Percentiles rank a stretch among this genome's conserved stretches.
Evolutionary conservation across 176 grass and related monocot species (phyloP).

Genomic region (Panicum miliaceum): DNA sequence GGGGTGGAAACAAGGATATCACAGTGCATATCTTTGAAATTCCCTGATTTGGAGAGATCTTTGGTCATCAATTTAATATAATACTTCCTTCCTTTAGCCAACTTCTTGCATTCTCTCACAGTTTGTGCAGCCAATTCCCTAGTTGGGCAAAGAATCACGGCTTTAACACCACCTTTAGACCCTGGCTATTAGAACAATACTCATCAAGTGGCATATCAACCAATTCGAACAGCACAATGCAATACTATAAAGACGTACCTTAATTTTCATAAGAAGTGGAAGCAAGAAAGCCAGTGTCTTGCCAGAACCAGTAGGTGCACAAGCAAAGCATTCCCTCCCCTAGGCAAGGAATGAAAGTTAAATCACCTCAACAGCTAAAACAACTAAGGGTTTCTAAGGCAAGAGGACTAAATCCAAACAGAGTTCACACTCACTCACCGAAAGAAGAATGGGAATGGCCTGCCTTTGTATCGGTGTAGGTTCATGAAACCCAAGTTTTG

Average conservation of each 20-base stretch:
- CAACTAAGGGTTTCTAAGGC: background rate
- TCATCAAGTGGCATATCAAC: background rate
- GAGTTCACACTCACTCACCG: constrained; percentile 51
- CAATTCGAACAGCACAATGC: background rate
- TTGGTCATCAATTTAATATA: constrained; percentile 96
- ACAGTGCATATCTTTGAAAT: constrained; percentile 93
- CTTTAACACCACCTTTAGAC: constrained; percentile 82
- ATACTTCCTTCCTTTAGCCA: constrained; percentile 78
- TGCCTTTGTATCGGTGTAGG: constrained; percentile 98
- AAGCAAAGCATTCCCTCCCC: constrained; percentile 96
- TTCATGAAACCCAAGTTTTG: constrained; percentile 75
- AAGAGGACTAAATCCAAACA: constrained; percentile 14
- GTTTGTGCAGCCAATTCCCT: constrained; percentile 95
- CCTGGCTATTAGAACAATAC: constrained; percentile 82
- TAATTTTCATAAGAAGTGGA: constrained; percentile 90
- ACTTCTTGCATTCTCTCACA: constrained; percentile 90
- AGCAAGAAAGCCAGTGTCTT: constrained; percentile 93
- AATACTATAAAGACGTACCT: constrained; percentile 62
- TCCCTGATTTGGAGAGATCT: constrained; percentile 83
- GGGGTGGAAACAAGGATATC: constrained; percentile 90
- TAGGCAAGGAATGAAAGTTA: constrained; percentile 40
- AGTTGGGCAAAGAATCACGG: constrained; percentile 87
- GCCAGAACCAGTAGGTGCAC: constrained; percentile 97
- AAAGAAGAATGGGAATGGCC: constrained; percentile 88
- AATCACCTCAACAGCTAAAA: constrained; percentile 9